Evolutionary conservation across 345 rosid genomes (phyloP).

Genomic region (Reutealis trisperma): DNA sequence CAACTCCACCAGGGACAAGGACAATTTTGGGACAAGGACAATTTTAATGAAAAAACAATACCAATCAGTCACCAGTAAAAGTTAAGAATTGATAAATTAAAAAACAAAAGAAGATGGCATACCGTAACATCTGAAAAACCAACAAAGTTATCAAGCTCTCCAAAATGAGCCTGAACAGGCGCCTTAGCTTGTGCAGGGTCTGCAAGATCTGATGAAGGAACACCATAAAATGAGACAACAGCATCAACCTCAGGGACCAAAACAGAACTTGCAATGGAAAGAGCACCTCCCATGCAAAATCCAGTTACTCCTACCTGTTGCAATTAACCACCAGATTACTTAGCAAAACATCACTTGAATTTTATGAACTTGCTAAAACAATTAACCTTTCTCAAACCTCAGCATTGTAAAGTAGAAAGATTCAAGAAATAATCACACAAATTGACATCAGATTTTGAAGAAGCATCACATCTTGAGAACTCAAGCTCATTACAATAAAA

Average conservation of each 20-base stretch:
- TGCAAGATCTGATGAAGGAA: constrained; percentile 83
- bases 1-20: background rate
- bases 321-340: background rate
- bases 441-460: background rate
- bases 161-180: constrained; percentile 88
- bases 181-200: constrained; percentile 81
- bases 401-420: background rate
- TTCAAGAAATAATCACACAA: background rate
- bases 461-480: constrained; percentile 1
- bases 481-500: background rate
- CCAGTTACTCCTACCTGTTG: constrained; percentile 91
- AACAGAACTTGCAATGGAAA: constrained; percentile 89
- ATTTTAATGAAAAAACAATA: background rate
- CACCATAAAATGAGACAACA: constrained; percentile 85
- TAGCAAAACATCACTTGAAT: background rate
- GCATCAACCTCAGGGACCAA: constrained; percentile 85
- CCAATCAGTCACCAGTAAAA: background rate
- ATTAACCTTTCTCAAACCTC: background rate
- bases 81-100: background rate
- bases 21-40: background rate
- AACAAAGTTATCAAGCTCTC: constrained; percentile 80
- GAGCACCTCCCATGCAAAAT: constrained; percentile 94
- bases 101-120: constrained; percentile 14
- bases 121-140: constrained; percentile 91
- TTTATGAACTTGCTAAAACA: background rate